Evolutionary conservation across 352 stramenopile species (phyloP), one percentile per base, ranked within the genome.

Genomic region (Pythium plurisporium): DNA sequence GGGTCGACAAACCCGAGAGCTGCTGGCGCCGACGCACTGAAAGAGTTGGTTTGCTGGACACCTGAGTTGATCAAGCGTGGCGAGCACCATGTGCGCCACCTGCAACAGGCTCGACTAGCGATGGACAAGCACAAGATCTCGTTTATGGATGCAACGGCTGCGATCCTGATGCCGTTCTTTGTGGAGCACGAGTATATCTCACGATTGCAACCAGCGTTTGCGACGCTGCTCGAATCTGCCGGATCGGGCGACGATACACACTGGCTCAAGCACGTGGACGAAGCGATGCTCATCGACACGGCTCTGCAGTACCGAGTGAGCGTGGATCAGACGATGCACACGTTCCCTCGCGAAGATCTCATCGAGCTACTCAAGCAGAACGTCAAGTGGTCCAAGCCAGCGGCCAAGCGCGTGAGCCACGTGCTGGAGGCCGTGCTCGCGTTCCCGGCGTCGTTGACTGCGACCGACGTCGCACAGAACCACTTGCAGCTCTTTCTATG

Each of bases 351-450:
- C 1, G 70, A 68, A 23, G 69, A 81, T 41, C 69, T 88, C 43
- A 67, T 88, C 30, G 80, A 90, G 54, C 71, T 88, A 72, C 72
- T 90, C 23, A 90, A 90, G 63, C 65, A 69, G 43, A 82, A 87
- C 46, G 76, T 90, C 27, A 90, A 90, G 51, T 88, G 77, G 77
- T 72, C 80, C 12, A 88, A 88, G 43, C 73, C 77, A 1, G 74
- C 70, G 33, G 77, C 77, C 49, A 90, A 90, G 64, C 75, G 77
- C 10, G 72, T 85, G 37, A 76, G 75, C 26, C 56, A 82, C 36
- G 82, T 88, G 19, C 65, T 88, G 20, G 80, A 90, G 47, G 80
- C 80, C 1, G 60, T 87, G 23, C 60, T 71, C 0, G 70, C 76
- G 29, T 90, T 87, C 45, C 77, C 79, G 1, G 57, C 67, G 5